Conservation (phyloP, 257 asterid species). For the Solanum corneliomulleri region DNA sequence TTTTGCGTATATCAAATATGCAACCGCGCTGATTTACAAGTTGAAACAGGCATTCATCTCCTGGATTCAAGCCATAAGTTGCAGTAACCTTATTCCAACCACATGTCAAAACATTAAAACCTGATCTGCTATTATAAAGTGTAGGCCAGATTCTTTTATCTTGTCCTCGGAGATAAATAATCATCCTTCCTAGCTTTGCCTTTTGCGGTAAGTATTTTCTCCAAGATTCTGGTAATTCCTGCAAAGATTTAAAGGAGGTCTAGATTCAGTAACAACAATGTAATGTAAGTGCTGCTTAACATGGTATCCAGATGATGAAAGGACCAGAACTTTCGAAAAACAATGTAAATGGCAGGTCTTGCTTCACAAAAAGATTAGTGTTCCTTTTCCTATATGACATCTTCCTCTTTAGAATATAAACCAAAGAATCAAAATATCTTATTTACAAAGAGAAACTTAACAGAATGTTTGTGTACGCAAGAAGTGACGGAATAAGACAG, state of each 20-base stretch:
- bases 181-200: not conserved
- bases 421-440: not conserved
- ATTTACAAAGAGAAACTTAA: not conserved
- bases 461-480: not conserved
- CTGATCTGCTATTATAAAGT: not conserved
- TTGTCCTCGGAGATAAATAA: constrained; percentile 4
- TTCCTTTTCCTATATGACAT: not conserved
- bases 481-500: not conserved
- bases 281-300: not conserved
- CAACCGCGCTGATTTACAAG: not conserved
- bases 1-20: not conserved
- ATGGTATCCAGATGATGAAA: not conserved
- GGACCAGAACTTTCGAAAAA: not conserved
- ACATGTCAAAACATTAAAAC: not conserved
- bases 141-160: constrained; percentile 2
- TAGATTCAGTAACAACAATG: not conserved
- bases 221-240: constrained; percentile 2
- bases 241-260: not conserved
- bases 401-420: not conserved
- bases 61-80: not conserved
- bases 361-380: not conserved
- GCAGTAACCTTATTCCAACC: constrained; percentile 3
- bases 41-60: constrained; percentile 7
- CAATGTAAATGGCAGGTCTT: no score
- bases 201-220: not conserved